Evolutionary conservation across 2,329 filamentous ascomycete species (phyloP).

Genomic region (Helicocarpus griseus): DNA sequence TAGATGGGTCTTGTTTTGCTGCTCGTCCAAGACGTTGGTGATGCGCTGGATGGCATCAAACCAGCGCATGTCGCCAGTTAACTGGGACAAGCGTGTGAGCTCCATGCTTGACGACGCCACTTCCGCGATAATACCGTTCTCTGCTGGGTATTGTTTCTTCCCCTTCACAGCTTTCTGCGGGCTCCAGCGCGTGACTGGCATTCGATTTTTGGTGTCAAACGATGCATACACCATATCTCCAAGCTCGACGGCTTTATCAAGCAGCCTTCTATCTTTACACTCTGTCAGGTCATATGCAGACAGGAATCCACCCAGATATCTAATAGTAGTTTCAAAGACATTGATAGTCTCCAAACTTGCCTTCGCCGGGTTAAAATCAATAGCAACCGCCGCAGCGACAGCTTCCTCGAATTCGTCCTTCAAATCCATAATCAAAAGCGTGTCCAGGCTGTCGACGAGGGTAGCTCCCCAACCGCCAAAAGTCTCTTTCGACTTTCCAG

Average conservation of each 20-base stretch:
- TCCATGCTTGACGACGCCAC: constrained; percentile 32
- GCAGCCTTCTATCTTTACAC: constrained; percentile 46
- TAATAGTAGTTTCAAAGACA: constrained; percentile 43
- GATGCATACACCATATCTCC: constrained; percentile 45
- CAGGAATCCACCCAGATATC: constrained; percentile 45
- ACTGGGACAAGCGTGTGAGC: constrained; percentile 32
- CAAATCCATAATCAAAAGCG: constrained; percentile 53
- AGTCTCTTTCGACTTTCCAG: background rate
- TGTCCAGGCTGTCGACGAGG: constrained; percentile 51
- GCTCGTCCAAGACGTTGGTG: constrained; percentile 23
- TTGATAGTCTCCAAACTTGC: constrained; percentile 21
- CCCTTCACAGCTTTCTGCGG: background rate
- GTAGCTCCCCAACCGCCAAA: constrained; percentile 56
- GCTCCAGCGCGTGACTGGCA: constrained; percentile 27
- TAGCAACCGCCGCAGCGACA: constrained; percentile 40
- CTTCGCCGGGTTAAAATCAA: constrained; percentile 42
- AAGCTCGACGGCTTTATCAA: constrained; percentile 45
- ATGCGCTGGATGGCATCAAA: constrained; percentile 31
- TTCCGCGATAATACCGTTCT: constrained; percentile 29
- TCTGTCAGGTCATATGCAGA: constrained; percentile 45
- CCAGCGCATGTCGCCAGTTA: constrained; percentile 28
- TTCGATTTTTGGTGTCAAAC: constrained; percentile 22
- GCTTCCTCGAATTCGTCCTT: constrained; percentile 48
- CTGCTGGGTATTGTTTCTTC: constrained; percentile 64
- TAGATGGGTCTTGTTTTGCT: constrained; percentile 27